phyloP scores from a whole-genome alignment of 768 basidiomycete species.

The Boletus patriciae region DNA sequence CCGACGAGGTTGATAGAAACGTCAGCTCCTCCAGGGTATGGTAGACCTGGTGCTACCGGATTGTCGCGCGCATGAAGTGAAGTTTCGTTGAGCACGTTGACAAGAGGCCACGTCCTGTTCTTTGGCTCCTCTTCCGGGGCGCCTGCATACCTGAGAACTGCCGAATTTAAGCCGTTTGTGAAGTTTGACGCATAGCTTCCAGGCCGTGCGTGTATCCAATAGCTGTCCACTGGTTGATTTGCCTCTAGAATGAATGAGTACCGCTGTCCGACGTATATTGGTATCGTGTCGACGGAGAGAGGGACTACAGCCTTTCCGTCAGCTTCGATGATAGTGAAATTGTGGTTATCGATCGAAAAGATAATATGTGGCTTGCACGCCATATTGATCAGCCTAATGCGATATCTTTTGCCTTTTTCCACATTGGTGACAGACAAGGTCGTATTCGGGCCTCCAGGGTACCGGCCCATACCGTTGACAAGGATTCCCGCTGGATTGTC shows the following conservation, averaged over 20 bases:
- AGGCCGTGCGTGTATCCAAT: slow-evolving; percentile 45
- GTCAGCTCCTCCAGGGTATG: slow-evolving; percentile 44
- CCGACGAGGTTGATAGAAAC: slow-evolving; percentile 40
- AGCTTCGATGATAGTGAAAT: slow-evolving; percentile 48
- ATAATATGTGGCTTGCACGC: slow-evolving; percentile 45
- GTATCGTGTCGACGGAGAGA: slow-evolving; percentile 39
- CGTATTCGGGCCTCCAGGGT: slow-evolving; percentile 32
- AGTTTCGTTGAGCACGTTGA: slow-evolving; percentile 37
- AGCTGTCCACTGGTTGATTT: slow-evolving; percentile 39
- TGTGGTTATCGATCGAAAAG: slow-evolving; percentile 49
- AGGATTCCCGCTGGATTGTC: slow-evolving; percentile 34
- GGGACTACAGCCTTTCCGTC: slow-evolving; percentile 44
- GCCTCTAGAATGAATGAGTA: slow-evolving; percentile 48
- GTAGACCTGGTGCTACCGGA: slow-evolving; percentile 32
- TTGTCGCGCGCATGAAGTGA: slow-evolving; percentile 37
- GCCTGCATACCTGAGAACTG: slow-evolving; percentile 44
- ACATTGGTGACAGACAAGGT: slow-evolving; percentile 40
- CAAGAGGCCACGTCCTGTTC: slow-evolving; percentile 11
- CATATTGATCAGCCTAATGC: slow-evolving; percentile 41
- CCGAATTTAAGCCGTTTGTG: slow-evolving; percentile 41
- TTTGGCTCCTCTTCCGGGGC: slow-evolving; percentile 39
- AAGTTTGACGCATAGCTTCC: slow-evolving; percentile 26
- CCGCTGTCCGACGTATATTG: slow-evolving; percentile 51
- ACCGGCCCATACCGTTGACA: slow-evolving; percentile 43
- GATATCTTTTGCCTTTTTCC: slow-evolving; percentile 35